These are phyloP conservation scores for Ogataea thermomethanolica DNA, from an alignment of 805 yeast genomes.

Conservation along the genomic window DNA sequence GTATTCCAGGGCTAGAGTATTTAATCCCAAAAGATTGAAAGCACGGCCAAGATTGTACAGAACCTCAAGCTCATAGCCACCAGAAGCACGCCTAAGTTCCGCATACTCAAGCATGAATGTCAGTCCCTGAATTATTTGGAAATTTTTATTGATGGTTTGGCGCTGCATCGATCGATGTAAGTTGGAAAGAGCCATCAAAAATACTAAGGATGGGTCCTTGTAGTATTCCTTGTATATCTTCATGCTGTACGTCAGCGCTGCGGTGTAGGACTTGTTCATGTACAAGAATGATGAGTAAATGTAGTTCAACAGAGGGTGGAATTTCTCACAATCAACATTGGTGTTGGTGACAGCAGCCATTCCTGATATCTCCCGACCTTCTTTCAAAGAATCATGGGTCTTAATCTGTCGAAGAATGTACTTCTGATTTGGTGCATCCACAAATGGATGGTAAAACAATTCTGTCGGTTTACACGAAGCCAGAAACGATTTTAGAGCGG, in stretches of 20 bases:
- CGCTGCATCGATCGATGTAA: slow-evolving; percentile 91
- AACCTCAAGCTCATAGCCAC: slow-evolving; percentile 58
- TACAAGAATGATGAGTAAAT: slow-evolving; percentile 79
- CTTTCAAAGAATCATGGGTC: slow-evolving; percentile 72
- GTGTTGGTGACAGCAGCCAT: slow-evolving; percentile 70
- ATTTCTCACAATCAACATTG: slow-evolving; percentile 43
- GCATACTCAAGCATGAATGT: slow-evolving; percentile 72
- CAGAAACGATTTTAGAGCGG: slow-evolving; percentile 61
- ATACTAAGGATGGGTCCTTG: slow-evolving; percentile 73
- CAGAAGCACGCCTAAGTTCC: slow-evolving; percentile 34
- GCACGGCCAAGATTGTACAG: slow-evolving; percentile 80
- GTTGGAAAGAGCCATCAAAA: slow-evolving; percentile 75
- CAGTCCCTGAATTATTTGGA: slow-evolving; percentile 84
- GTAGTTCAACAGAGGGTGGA: slow-evolving; percentile 59
- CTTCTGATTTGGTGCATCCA: slow-evolving; percentile 83
- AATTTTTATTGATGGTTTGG: slow-evolving; percentile 77
- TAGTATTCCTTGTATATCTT: slow-evolving; percentile 66
- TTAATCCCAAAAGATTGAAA: slow-evolving; percentile 79
- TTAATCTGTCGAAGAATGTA: slow-evolving; percentile 85
- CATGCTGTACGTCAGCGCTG: slow-evolving; percentile 74
- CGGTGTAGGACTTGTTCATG: slow-evolving; percentile 75
- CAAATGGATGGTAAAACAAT: slow-evolving; percentile 37
- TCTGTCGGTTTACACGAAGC: slow-evolving; percentile 40
- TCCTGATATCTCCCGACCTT: slow-evolving; percentile 58
- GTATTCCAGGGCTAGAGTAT: slow-evolving; percentile 66